phyloP scores from a whole-genome alignment of 1,284 basidiomycete genomes.

The Kwoniella shivajii region DNA sequence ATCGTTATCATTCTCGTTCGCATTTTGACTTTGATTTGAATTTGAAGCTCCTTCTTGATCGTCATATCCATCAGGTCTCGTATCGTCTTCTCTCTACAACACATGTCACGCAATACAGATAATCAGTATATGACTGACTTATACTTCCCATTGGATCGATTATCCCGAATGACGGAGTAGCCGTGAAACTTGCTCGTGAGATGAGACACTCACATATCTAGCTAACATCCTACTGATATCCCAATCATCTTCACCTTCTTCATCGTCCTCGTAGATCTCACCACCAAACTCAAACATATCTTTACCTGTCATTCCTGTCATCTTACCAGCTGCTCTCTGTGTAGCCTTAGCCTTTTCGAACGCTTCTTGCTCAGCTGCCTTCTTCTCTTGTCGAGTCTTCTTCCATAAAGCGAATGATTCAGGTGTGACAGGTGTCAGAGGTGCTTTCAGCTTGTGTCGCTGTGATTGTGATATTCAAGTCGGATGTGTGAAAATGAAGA shows the following conservation, averaged over 20 bases:
- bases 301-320: constrained; percentile 88
- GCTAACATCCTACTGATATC: constrained; percentile 52
- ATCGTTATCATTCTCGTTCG: constrained; percentile 62
- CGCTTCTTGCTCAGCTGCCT: constrained; percentile 80
- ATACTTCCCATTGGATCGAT: too few species aligned
- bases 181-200: too few species aligned
- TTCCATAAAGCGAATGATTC: constrained; percentile 96
- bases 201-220: constrained; percentile 58
- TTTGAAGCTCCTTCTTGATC: too few species aligned
- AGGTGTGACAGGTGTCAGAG: constrained; percentile 92
- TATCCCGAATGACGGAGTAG: too few species aligned
- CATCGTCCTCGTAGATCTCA: constrained; percentile 88
- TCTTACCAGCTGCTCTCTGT: constrained; percentile 86
- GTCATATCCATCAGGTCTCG: constrained; percentile 58
- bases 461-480: too few species aligned
- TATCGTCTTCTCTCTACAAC: constrained; percentile 58
- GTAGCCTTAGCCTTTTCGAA: constrained; percentile 80
- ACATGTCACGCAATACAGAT: constrained; percentile 60
- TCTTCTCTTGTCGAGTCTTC: constrained; percentile 88
- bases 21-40: too few species aligned
- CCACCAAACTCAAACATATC: constrained; percentile 98
- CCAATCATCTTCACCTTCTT: constrained; percentile 57
- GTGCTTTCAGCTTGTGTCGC: constrained; percentile 90
- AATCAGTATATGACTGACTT: constrained; percentile 55
- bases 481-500: too few species aligned